Conservation (phyloP, 768 basidiomycete genomes). For the Lactarius hengduanensis region DNA sequence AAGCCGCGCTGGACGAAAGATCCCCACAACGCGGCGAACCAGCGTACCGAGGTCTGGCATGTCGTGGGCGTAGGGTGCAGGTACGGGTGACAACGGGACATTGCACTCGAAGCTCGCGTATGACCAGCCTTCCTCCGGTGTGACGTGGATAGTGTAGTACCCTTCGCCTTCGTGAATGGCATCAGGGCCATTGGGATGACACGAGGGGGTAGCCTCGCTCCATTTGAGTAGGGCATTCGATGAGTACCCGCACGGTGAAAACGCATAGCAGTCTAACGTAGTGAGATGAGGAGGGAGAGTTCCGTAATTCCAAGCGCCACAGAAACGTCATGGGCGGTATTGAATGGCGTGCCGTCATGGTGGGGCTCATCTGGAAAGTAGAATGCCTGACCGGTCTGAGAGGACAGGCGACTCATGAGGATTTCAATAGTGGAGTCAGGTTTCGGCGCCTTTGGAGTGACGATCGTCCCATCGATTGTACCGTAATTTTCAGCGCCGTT, state of each 20-base stretch:
- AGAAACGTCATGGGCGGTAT: conserved; percentile 62
- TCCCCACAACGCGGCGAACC: conserved; percentile 83
- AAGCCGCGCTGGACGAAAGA: conserved; percentile 88
- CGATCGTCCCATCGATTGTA: conserved; percentile 25
- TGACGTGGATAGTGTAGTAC: conserved; percentile 98
- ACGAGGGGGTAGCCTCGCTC: conserved; percentile 41
- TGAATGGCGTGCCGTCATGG: conserved; percentile 39
- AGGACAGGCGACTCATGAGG: conserved; percentile 89
- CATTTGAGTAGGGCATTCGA: conserved; percentile 85
- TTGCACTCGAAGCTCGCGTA: conserved; percentile 99
- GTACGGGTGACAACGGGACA: conserved; percentile 59
- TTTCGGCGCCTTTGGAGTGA: conserved; percentile 28
- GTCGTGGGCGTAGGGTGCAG: conserved; percentile 37
- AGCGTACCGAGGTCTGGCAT: conserved; percentile 80
- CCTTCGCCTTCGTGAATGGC: conserved; percentile 60
- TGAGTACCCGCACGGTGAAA: conserved; percentile 94
- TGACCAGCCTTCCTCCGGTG: conserved; percentile 96
- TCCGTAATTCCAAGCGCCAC: conserved; percentile 71
- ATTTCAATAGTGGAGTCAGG: conserved; percentile 97
- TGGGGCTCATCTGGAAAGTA: conserved; percentile 44
- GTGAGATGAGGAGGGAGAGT: conserved; percentile 75
- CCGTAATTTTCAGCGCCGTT: conserved; percentile 20
- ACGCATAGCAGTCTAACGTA: conserved; percentile 88
- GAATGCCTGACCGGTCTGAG: conserved; percentile 75
- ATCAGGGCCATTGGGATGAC: conserved; percentile 27